Base-by-base conservation (phyloP, 2,329 filamentous ascomycete species). In the Aspergillus persii region DNA sequence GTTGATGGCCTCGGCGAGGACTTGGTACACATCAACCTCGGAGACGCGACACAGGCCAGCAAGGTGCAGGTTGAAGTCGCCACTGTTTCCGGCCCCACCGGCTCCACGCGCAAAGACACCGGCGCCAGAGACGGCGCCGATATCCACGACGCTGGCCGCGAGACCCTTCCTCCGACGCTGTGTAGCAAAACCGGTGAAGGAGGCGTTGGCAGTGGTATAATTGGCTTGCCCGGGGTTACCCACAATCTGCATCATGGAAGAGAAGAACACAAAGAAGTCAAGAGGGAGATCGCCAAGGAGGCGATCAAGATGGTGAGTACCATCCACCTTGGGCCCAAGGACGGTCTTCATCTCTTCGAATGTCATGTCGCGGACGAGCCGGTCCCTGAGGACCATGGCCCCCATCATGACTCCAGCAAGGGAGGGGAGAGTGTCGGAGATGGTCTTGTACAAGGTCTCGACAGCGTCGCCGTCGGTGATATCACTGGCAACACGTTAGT, bases 181-280 rank as follows among this genome's bases (percentile, higher is more conserved):
- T 1, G 4, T 6, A 7, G 39, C 55, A 3, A 63, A n/a, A 3
- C 29, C 29, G 0, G 15, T 26, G 39, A 57, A 47, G 53, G 53
- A 65, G 9, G 8, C 53, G 8, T 54, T 61, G 0, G 61, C 59
- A 7, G 61, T 56, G 2, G 50, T 18, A 33, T 63, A 63, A 36
- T 33, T 50, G 1, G 54, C 9, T 27, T 65, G 63, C 0, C 57
- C 51, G 6, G 12, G 7, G 41, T 63, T 60, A n/a, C 63, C 63
- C 2, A 54, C 30, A 2, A 61, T 12, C 3, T 18, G 27, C 1
- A 50, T n/a, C 0, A 53, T 9, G 1, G 61, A 63, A 1, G 50
- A 57, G 11, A 63, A 53, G 11, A 63, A 9, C 6, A 63, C 53
- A 53, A 65, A 65, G 50, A 63, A 65, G 18, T 63, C 61, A 2